These are phyloP conservation scores for Colletotrichum sp. DNA, from an alignment of 2,329 filamentous ascomycete genomes.

Conservation along the genomic window DNA sequence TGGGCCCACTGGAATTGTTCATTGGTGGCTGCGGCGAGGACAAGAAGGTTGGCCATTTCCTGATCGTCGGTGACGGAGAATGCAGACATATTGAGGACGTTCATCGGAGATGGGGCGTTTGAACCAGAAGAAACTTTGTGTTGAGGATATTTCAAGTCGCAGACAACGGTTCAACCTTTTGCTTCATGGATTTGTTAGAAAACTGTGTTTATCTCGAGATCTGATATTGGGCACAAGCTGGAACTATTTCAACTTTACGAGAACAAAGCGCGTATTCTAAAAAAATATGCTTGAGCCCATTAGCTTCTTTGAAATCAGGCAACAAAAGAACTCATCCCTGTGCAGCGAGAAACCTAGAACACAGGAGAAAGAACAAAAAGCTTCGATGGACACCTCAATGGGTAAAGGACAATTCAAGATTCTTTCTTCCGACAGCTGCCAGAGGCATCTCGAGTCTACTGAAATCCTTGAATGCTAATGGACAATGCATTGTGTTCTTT, in stretches of 20 bases:
- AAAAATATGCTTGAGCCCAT: fast-evolving
- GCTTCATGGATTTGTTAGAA: neutral
- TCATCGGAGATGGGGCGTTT: neutral
- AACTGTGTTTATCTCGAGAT: neutral
- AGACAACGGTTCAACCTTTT: neutral
- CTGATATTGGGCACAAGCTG: neutral
- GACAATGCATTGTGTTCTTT: neutral
- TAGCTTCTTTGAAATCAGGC: neutral
- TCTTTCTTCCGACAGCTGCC: neutral
- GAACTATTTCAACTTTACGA: neutral
- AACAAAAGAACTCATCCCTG: neutral
- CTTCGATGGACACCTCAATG: neutral
- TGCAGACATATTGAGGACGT: neutral
- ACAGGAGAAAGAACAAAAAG: neutral
- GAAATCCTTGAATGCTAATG: neutral
- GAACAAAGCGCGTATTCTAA: neutral
- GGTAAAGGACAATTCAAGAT: neutral
- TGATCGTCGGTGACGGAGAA: neutral
- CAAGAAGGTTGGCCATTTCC: neutral
- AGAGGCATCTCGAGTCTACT: neutral
- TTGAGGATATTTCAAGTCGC: neutral
- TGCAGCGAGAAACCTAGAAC: neutral
- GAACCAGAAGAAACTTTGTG: neutral
- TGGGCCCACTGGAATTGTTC: neutral
- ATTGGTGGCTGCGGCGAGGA: neutral